These are phyloP conservation scores for Chenopodium formosanum DNA, from an alignment of 148 eudicot species.

Conservation along the genomic window DNA sequence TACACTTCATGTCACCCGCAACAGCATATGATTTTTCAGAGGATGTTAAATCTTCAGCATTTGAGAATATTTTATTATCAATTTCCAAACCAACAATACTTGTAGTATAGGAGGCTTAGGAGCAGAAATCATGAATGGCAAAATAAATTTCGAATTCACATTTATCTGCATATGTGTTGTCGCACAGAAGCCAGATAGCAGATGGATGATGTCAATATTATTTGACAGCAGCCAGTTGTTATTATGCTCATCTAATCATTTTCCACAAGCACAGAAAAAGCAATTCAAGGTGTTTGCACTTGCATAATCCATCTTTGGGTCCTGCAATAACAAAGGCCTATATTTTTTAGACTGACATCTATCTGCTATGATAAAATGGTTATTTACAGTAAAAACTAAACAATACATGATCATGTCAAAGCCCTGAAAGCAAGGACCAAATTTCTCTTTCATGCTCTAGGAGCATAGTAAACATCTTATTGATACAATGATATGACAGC, in stretches of 20 bases:
- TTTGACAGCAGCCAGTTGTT: background rate
- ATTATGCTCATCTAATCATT: background rate
- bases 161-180: background rate
- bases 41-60: background rate
- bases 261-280: background rate
- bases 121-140: background rate
- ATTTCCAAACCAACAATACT: background rate
- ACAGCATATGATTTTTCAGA: background rate
- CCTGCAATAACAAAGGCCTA: background rate
- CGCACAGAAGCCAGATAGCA: background rate
- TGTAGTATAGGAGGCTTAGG: background rate
- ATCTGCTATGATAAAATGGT: background rate
- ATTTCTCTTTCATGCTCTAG: background rate
- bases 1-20: background rate
- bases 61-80: background rate
- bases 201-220: background rate
- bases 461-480: background rate
- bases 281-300: background rate
- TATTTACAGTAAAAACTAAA: background rate
- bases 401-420: background rate
- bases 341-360: background rate
- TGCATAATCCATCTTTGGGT: background rate
- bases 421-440: background rate
- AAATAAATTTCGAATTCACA: background rate
- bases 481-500: background rate